Conservation (phyloP, 2,329 filamentous ascomycete species). For the Verticillium longisporum region DNA sequence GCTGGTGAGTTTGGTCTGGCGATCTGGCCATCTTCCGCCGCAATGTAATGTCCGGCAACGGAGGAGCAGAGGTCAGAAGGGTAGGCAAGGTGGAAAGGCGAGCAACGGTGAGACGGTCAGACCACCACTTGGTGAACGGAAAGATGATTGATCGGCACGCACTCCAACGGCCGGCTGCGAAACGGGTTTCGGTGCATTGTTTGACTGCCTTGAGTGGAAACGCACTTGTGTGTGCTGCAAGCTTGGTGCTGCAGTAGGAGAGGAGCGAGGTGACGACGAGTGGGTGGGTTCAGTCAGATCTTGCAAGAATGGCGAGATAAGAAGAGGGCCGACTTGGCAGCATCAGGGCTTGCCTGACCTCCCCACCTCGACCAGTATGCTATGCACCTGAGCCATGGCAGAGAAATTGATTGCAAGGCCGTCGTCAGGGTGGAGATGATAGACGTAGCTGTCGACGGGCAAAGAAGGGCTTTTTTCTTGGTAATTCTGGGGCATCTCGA, state of each 20-base stretch:
- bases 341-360: background rate
- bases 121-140: background rate
- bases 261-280: background rate
- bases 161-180: background rate
- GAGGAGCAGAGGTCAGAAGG: background rate
- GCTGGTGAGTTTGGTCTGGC: background rate
- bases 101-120: background rate
- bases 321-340: background rate
- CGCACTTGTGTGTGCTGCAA: background rate
- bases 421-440: background rate
- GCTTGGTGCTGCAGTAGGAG: background rate
- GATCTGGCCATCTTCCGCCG: background rate
- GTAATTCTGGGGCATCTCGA: conserved; percentile 25
- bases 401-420: background rate
- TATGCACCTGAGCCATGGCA: background rate
- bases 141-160: background rate
- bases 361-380: background rate
- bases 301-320: background rate
- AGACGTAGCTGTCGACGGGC: background rate
- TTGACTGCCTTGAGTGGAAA: background rate
- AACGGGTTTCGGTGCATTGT: background rate
- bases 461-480: conserved; percentile 29
- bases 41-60: background rate
- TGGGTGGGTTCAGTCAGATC: background rate
- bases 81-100: background rate